Conservation (phyloP, 2,329 filamentous ascomycete species). For the Ophiostoma quercus region DNA sequence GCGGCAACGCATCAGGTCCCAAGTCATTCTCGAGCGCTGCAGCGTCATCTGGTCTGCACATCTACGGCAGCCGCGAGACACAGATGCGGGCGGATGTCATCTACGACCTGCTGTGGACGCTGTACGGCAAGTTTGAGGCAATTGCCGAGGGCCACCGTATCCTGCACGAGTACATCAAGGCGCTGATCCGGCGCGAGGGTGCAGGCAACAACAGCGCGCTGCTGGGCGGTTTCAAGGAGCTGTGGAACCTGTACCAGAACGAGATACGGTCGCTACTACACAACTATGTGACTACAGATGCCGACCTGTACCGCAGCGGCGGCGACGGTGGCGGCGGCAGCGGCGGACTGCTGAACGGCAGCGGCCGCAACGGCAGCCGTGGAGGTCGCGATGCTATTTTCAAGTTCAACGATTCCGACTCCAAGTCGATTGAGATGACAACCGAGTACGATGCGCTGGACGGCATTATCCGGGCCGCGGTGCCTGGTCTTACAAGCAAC, state of each 20-base stretch:
- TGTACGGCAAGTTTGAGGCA: conserved; percentile 95
- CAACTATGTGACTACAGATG: conserved; percentile 92
- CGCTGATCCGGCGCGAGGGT: conserved; percentile 78
- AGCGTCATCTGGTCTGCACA: conserved; percentile 43
- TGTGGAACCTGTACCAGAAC: conserved; percentile 97
- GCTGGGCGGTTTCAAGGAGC: conserved; percentile 84
- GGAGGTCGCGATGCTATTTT: conserved; percentile 51
- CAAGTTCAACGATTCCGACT: conserved; percentile 77
- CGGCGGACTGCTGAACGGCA: not conserved
- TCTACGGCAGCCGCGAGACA: conserved; percentile 64
- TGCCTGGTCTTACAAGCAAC: conserved; percentile 82
- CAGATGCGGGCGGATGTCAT: conserved; percentile 78
- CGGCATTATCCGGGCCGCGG: conserved; percentile 81
- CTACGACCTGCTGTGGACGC: conserved; percentile 81
- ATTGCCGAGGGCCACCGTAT: conserved; percentile 94
- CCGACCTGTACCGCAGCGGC: conserved; percentile 59
- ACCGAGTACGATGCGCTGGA: conserved; percentile 86
- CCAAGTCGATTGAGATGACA: conserved; percentile 70
- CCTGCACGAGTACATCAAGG: conserved; percentile 84
- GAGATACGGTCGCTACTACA: conserved; percentile 92
- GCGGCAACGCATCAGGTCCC: conserved; percentile 33
- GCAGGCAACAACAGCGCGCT: conserved; percentile 59
- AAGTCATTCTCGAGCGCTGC: conserved; percentile 34
- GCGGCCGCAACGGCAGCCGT: conserved; percentile 1
- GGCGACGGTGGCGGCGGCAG: conserved; percentile 9